These are phyloP conservation scores for Bimuria novae-zelandiae DNA, from an alignment of 2,329 filamentous ascomycete species.

Conservation along the genomic window DNA sequence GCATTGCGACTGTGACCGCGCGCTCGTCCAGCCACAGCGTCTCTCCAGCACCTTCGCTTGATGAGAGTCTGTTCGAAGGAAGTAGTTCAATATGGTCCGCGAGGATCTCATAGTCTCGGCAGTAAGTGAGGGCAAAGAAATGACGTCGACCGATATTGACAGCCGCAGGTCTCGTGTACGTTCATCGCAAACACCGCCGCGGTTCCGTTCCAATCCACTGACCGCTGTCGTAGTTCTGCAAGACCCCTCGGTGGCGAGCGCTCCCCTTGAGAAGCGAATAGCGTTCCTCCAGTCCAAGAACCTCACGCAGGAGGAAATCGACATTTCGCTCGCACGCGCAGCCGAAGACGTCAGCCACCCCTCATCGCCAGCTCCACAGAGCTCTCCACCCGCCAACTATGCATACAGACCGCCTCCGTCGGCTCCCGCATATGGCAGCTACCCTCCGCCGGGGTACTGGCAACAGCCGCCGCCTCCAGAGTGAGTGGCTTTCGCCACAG, in stretches of 20 bases:
- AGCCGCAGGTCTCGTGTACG: slow-evolving; percentile 58
- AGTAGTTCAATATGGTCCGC: slow-evolving; percentile 73
- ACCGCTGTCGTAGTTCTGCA: slow-evolving; percentile 72
- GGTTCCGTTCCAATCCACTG: slow-evolving; percentile 17
- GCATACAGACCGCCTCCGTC: slow-evolving; percentile 53
- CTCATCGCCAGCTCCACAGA: slow-evolving; percentile 54
- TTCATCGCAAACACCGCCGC: slow-evolving; percentile 10
- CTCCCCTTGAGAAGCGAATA: slow-evolving; percentile 89
- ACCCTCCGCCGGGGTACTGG: slow-evolving; percentile 59
- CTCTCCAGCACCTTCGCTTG: slow-evolving; percentile 20
- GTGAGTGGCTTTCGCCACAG: slow-evolving; percentile 37
- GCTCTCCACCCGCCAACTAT: slow-evolving; percentile 46
- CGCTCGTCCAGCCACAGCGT: slow-evolving; percentile 15
- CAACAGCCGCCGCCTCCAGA: slow-evolving; percentile 59
- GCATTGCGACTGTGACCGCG: slow-evolving; percentile 15
- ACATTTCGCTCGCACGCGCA: slow-evolving; percentile 76
- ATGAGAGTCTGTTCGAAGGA: slow-evolving; percentile 23
- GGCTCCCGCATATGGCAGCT: slow-evolving; percentile 55
- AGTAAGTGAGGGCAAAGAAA: slow-evolving; percentile 38
- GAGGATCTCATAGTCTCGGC: slow-evolving; percentile 90
- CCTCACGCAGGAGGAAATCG: slow-evolving; percentile 93
- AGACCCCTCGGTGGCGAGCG: slow-evolving; percentile 87
- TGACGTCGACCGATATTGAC: slow-evolving; percentile 21
- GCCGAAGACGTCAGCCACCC: slow-evolving; percentile 59
- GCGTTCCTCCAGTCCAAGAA: slow-evolving; percentile 97